A percentile compares a stretch with the other conserved stretches of the same genome.
phyloP scores from a whole-genome alignment of 129 eudicot species.

The Erigeron canadensis region DNA sequence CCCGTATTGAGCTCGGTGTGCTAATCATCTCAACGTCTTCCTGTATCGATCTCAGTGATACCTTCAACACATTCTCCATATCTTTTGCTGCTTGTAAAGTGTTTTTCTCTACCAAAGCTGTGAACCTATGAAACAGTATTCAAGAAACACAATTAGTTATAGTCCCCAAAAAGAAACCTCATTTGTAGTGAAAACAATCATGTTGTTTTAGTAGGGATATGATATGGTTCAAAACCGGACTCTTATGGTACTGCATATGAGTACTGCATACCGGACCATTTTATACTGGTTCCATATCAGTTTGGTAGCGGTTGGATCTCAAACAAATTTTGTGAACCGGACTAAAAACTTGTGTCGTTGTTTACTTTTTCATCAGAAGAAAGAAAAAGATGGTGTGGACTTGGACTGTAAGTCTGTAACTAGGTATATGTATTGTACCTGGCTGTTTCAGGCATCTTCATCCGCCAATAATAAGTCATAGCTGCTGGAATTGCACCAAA shows the following conservation, averaged over 20 bases:
- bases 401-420: not conserved
- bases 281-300: no score
- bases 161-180: not conserved
- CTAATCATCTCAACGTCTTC: conserved; percentile 23
- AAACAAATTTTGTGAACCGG: no score
- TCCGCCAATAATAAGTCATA: conserved; percentile 58
- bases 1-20: conserved; percentile 19
- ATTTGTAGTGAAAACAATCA: no score
- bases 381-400: no score
- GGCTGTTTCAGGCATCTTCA: conserved; percentile 78
- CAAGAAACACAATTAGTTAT: not conserved
- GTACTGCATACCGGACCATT: no score
- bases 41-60: conserved; percentile 33
- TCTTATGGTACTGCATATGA: no score
- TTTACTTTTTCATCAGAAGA: no score
- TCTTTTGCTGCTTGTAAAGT: conserved; percentile 54
- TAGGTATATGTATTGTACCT: conserved; percentile 31
- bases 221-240: no score
- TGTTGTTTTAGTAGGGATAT: no score
- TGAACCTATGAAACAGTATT: conserved; percentile 46
- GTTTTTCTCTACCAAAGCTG: conserved; percentile 60
- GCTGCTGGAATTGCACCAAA: conserved; percentile 60
- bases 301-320: no score
- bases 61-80: conserved; percentile 51
- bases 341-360: no score